Evolutionary conservation across 306 rosid genomes (phyloP), one percentile per base, ranked within the genome.

Genomic region (Oxytropis ochrocephala): DNA sequence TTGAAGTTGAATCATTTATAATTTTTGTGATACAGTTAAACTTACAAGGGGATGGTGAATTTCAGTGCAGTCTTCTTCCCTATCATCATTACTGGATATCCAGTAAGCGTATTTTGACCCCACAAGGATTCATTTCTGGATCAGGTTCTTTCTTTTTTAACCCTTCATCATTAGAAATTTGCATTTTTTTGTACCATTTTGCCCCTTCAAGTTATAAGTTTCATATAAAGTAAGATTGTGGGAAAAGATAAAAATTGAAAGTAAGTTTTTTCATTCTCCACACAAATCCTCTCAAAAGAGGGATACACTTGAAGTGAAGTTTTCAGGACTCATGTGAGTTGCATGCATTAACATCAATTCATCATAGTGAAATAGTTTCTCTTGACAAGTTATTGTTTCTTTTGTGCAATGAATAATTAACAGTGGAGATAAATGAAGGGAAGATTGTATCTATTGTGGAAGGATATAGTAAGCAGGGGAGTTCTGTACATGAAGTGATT

Each of bases 351-450:
- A 21, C 38, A 11, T 32, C 38, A 71, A 18, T 47, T 39, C 66
- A 11, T 62, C 64, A 17, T 54, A 24, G n/a, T 57, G 5, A n/a
- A n/a, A n/a, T n/a, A n/a, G 47, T 78, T 67, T 29, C 54, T 41
- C 51, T 50, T 64, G 50, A 79, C 21, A 7, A 17, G 38, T 18
- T 63, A 5, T 39, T 67, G 60, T 64, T 75, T 39, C 49, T 11
- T 10, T 38, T 65, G 33, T 75, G 17, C 41, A 16, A n/a, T n/a
- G n/a, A n/a, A 74, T 64, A 49, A 56, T 60, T 56, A 71, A 82
- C 88, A 94, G 96, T 94, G 82, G 97, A 94, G 79, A 78, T 94
- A 66, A 84, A 83, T 58, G 87, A 80, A 35, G 99, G 97, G 74
- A 85, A 71, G 86, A 87, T 94, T 19, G 52, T 19, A 5, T 82